Evolutionary conservation across 2,329 filamentous ascomycete genomes (phyloP), one percentile per base, ranked within the genome.

Genomic region (Mycogone perniciosa): DNA sequence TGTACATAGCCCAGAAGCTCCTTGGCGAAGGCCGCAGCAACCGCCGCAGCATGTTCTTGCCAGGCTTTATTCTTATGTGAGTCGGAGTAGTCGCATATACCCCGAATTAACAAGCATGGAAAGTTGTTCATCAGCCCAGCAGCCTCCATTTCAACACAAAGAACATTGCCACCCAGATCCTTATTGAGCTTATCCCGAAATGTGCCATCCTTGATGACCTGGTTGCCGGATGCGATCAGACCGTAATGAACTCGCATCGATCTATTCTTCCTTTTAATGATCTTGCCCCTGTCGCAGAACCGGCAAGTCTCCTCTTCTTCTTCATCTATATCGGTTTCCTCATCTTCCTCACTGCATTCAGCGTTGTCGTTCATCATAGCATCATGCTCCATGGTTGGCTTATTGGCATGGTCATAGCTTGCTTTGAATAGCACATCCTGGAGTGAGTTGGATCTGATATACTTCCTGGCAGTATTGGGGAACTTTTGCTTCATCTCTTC

Each of bases 51-150:
- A 54, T 68, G 70, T 0, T 31, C 29, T n/a, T 69, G 64, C 68
- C 67, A 71, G 7, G 7, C 13, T 7, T 71, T 62, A 31, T 64
- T 66, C 51, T 71, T 71, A 45, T 71, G 67, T 0, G 59, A 64
- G 51, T 72, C 69, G 5, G 66, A 62, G 50, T 70, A 71, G 42
- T 69, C 64, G 35, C 63, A 70, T 2, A 71, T 67, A 0, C 68
- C 68, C 5, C 66, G 60, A 27, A 72, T 65, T 0, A 64, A 59
- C 1, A 70, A 38, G 29, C 63, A 68, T 2, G 48, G 48, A 29
- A 64, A 53, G 4, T 54, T 47, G 8, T 55, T 42, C 38, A 53
- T 54, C 4, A 62, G 33, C 0, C 50, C 58, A 1, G 59, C 61
- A 0, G 58, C 59, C 27, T 63, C 61, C 61, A 59, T 64, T 42